A percentile compares a stretch with the other conserved stretches of the same genome.
phyloP scores from a whole-genome alignment of 805 yeast species.

The Candida orba region DNA sequence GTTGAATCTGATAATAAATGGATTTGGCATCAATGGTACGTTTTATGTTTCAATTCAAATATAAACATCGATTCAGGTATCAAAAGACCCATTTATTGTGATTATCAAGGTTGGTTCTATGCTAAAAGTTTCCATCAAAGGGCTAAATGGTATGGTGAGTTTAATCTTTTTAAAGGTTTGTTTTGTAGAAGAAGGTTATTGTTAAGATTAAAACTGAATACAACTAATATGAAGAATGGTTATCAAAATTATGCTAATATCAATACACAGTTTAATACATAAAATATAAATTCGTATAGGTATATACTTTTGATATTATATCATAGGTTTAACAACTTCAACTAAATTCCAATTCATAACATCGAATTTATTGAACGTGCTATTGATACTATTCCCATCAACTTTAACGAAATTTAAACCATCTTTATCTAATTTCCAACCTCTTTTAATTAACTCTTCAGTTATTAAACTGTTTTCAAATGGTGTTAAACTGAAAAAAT shows the following conservation, averaged over 20 bases:
- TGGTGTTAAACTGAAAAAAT: constrained; percentile 69
- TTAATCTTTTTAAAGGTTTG: constrained; percentile 35
- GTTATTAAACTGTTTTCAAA: constrained; percentile 71
- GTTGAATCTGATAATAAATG: constrained; percentile 28
- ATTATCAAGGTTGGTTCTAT: constrained; percentile 83
- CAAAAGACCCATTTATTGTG: constrained; percentile 24
- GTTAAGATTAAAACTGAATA: constrained; percentile 33
- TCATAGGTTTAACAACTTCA: constrained; percentile 4
- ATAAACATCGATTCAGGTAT: not conserved
- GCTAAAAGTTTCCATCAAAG: constrained; percentile 39
- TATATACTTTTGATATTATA: not conserved
- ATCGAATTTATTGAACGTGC: constrained; percentile 16
- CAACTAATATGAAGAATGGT: not conserved
- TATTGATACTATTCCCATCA: no score
- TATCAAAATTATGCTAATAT: not conserved
- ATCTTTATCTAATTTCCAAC: constrained; percentile 48
- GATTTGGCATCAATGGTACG: constrained; percentile 69
- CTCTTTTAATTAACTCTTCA: constrained; percentile 64
- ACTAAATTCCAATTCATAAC: constrained; percentile 16
- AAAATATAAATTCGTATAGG: no score
- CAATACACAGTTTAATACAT: no score
- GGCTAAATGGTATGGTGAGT: constrained; percentile 58
- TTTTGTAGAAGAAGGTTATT: constrained; percentile 63
- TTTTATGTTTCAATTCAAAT: constrained; percentile 42
- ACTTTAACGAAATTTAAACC: constrained; percentile 3